phyloP scores from a whole-genome alignment of 2,329 filamentous ascomycete species.

The Xylaria sp. region DNA sequence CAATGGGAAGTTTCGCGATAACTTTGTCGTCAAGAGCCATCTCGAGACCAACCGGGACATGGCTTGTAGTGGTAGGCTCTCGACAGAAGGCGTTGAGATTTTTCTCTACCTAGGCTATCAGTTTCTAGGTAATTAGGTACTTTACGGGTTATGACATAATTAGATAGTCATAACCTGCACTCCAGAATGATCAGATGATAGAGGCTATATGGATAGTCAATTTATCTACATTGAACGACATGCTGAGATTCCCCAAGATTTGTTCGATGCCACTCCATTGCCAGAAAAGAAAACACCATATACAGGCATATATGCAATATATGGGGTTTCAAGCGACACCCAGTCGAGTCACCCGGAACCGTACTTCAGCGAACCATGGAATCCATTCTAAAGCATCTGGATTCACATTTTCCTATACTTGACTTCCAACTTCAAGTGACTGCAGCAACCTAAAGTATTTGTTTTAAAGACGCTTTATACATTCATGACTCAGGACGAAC shows the following conservation, averaged over 20 bases:
- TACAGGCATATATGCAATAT: neutral
- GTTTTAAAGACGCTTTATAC: neutral
- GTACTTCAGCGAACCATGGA: neutral
- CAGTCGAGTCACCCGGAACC: too few species aligned
- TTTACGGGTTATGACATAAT: neutral
- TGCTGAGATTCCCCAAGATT: neutral
- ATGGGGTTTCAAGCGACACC: too few species aligned
- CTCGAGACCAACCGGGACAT: constrained; percentile 43
- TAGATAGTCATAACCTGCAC: neutral
- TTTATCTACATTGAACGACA: neutral
- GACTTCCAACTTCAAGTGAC: neutral
- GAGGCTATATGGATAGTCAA: too few species aligned
- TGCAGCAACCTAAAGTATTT: too few species aligned
- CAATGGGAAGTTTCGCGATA: constrained; percentile 21
- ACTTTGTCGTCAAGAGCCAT: constrained; percentile 37
- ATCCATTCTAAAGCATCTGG: neutral
- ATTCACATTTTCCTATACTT: neutral
- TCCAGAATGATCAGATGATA: neutral
- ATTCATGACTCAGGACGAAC: neutral
- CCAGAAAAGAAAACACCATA: neutral
- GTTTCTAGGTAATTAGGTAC: neutral
- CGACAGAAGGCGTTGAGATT: neutral
- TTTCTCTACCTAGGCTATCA: neutral
- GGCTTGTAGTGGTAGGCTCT: constrained; percentile 15
- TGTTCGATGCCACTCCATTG: neutral